Evolutionary conservation across 1,284 basidiomycete species (phyloP), one percentile per base, ranked within the genome.

Genomic region (Apiotrichum porosum): DNA sequence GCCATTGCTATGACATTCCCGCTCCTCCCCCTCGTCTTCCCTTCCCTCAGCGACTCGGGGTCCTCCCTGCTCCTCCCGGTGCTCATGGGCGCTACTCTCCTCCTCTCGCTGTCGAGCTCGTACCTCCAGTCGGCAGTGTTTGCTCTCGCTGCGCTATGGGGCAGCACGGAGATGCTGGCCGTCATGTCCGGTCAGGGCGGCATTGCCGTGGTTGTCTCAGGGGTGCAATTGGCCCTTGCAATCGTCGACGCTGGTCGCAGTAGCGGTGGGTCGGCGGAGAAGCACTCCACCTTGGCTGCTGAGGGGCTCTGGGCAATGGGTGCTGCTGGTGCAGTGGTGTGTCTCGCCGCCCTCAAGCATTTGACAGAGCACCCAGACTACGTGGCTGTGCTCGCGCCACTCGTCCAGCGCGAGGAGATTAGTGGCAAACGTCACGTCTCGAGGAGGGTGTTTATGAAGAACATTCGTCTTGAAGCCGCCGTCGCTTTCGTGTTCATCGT

Each of bases 401-500:
- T 62, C 1, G 36, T 47, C 17, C 43, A 40, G 36, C 47, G 51
- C 36, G 54, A 53, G 28, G 33, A 30, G 2, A 33, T 41, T 14
- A 56, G 45, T 18, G 48, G 49, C 6, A 48, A 50, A 45, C 51
- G 51, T 5, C 14, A 21, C 14, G 44, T 56, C 30, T 62, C 60
- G 6, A 54, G 45, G 44, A 52, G 49, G 22, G 61, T 73, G 3
- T 59, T 71, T 23, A 82, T 79, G 63, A 75, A 79, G 47, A 93
- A 93, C 62, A 61, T 78, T 6, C 61, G 76, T 8, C 85, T 84
- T 64, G 83, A 91, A 66, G 59, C 87, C 42, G 83, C 88, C 10
- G 81, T 86, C 4, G 80, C 81, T 6, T 88, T 83, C 62, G 82
- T 85, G 3, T 91, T 89, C 61, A 68, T 82, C 18, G 79, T 88